These are phyloP conservation scores for Globisporangium takayamanum DNA, from an alignment of 352 stramenopile genomes.

Conservation along the genomic window DNA sequence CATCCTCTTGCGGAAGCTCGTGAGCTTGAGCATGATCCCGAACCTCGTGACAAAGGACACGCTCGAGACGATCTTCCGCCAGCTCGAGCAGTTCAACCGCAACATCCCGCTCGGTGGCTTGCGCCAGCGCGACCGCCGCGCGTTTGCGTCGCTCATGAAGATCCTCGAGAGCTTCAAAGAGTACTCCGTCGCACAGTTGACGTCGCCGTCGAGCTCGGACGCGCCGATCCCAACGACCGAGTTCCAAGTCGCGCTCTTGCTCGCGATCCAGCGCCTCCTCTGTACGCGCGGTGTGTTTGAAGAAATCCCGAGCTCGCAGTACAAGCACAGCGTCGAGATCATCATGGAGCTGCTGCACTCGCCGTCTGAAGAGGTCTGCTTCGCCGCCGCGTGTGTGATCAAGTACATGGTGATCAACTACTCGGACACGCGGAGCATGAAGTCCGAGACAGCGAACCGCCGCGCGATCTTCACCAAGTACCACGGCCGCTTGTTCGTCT, in stretches of 20 bases:
- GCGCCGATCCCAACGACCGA: slow-evolving; percentile 72
- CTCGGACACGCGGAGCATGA: slow-evolving; percentile 81
- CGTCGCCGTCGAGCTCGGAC: slow-evolving; percentile 75
- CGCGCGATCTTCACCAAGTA: slow-evolving; percentile 83
- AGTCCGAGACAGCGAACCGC: slow-evolving; percentile 79
- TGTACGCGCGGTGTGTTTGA: slow-evolving; percentile 82
- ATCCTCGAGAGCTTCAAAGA: slow-evolving; percentile 81
- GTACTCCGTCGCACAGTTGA: slow-evolving; percentile 76
- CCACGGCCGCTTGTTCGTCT: slow-evolving; percentile 75
- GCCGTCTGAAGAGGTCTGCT: slow-evolving; percentile 80
- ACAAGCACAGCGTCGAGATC: slow-evolving; percentile 78
- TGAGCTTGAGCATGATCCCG: slow-evolving; percentile 70
- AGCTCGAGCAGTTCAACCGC: slow-evolving; percentile 84
- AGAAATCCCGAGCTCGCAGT: slow-evolving; percentile 82
- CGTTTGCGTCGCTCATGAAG: slow-evolving; percentile 80
- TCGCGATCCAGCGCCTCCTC: slow-evolving; percentile 75
- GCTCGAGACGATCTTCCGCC: slow-evolving; percentile 64
- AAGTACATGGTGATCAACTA: slow-evolving; percentile 90
- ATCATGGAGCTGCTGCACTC: slow-evolving; percentile 86
- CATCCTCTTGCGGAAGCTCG: slow-evolving; percentile 76
- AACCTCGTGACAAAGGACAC: slow-evolving; percentile 77
- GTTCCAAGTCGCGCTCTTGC: slow-evolving; percentile 74
- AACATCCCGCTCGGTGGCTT: slow-evolving; percentile 74
- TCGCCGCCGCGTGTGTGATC: slow-evolving; percentile 74
- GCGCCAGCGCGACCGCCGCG: slow-evolving; percentile 62